Evolutionary conservation across 2,329 filamentous ascomycete genomes (phyloP).

Genomic region (Pyrenophora graminea): DNA sequence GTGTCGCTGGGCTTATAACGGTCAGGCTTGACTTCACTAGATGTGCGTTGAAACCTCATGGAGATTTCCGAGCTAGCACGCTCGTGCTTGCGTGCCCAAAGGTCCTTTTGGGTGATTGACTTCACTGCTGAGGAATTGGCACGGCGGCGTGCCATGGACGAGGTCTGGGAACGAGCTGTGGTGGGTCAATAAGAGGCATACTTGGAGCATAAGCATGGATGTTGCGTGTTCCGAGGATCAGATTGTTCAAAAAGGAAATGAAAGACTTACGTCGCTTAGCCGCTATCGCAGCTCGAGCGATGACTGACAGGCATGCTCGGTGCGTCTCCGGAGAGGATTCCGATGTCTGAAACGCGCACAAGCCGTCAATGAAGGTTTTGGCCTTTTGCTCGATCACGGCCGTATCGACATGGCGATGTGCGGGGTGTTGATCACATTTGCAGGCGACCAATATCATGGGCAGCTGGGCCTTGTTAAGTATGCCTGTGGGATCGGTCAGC

Average conservation of each 20-base stretch:
- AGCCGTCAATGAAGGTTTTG: conserved; percentile 61
- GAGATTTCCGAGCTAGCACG: conserved; percentile 55
- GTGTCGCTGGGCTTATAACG: conserved; percentile 49
- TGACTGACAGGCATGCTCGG: conserved; percentile 73
- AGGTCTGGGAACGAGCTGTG: conserved; percentile 41
- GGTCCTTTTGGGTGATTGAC: conserved; percentile 46
- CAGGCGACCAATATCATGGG: conserved; percentile 83
- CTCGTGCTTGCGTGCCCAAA: conserved; percentile 48
- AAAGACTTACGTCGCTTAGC: conserved; percentile 67
- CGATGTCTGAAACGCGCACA: conserved; percentile 76
- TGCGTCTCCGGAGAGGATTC: conserved; percentile 71
- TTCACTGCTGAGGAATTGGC: conserved; percentile 53
- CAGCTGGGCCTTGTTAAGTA: conserved; percentile 71
- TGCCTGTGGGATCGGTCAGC: conserved; percentile 59
- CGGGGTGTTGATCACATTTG: conserved; percentile 81
- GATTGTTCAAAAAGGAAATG: conserved; percentile 12
- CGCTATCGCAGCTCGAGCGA: conserved; percentile 72
- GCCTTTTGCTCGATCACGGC: conserved; percentile 69
- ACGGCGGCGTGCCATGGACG: conserved; percentile 45
- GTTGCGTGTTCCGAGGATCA: not conserved
- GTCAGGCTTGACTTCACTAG: conserved; percentile 39
- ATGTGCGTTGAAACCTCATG: conserved; percentile 36
- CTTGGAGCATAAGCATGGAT: not conserved
- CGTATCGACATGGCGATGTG: conserved; percentile 71
- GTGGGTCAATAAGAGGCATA: conserved; percentile 21